A percentile compares a stretch with the other conserved stretches of the same genome.
Conservation (phyloP, 768 basidiomycete species). For the Auriculariales sp. region DNA sequence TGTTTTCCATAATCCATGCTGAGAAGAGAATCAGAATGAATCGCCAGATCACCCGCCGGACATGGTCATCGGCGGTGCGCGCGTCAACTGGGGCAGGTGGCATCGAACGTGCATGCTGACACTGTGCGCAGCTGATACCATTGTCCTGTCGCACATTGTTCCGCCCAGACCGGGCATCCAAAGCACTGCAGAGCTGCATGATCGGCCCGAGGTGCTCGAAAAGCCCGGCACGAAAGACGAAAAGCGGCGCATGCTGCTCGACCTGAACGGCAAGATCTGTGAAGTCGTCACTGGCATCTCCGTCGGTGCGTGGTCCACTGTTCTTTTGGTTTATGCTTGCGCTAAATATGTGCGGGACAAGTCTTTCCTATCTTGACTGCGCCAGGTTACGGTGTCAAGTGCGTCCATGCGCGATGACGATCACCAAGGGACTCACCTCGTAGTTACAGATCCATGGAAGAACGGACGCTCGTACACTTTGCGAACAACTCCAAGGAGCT, state of each 20-base stretch:
- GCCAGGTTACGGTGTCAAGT: constrained; percentile 67
- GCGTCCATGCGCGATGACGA: too few relatives aligned
- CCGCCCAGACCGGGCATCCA: constrained; percentile 25
- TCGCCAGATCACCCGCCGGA: constrained; percentile 60
- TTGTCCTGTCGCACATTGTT: constrained; percentile 71
- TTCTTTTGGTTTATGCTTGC: neutral
- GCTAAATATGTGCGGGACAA: constrained; percentile 14
- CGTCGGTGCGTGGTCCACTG: constrained; percentile 43
- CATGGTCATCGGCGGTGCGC: constrained; percentile 60
- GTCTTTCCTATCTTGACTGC: constrained; percentile 63
- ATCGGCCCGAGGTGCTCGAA: constrained; percentile 70
- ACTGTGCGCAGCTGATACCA: constrained; percentile 63
- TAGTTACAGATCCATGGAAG: constrained; percentile 79
- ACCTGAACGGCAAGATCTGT: constrained; percentile 74
- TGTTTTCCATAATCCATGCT: neutral
- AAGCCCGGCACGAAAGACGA: constrained; percentile 73
- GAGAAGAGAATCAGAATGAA: constrained; percentile 30
- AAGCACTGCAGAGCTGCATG: constrained; percentile 38
- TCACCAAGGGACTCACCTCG: too few relatives aligned
- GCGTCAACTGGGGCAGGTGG: neutral
- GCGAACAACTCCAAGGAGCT: constrained; percentile 42
- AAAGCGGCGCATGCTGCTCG: constrained; percentile 74
- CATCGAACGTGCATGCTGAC: neutral
- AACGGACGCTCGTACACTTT: constrained; percentile 69
- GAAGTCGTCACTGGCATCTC: constrained; percentile 88